These are phyloP conservation scores for Mytilinidion resinicola DNA, from an alignment of 495 filamentous ascomycete species.

Conservation along the genomic window DNA sequence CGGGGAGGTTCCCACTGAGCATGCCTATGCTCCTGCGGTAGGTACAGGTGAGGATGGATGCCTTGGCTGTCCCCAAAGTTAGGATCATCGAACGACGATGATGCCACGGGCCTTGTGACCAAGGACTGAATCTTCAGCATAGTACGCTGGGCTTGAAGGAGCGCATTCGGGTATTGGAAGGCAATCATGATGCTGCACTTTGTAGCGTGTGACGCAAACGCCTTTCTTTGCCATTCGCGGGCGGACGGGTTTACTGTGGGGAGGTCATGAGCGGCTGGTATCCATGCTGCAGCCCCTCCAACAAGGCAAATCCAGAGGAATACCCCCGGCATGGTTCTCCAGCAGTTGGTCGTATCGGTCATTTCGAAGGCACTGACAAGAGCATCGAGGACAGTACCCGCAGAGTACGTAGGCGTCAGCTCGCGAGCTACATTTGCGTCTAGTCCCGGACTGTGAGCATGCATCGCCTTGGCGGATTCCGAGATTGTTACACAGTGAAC, in stretches of 20 bases:
- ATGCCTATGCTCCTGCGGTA: too few relatives aligned
- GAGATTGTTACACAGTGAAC: slow-evolving; percentile 19
- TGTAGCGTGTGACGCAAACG: slow-evolving; percentile 18
- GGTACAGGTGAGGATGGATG: too few relatives aligned
- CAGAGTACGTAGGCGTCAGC: not conserved
- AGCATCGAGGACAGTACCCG: slow-evolving; percentile 9
- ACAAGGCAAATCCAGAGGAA: slow-evolving; percentile 21
- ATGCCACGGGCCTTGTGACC: not conserved
- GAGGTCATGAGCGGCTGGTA: not conserved
- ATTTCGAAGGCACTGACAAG: slow-evolving; percentile 16
- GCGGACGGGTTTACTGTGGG: not conserved
- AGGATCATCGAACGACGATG: too few relatives aligned
- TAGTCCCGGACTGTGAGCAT: slow-evolving; percentile 8
- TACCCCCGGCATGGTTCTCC: slow-evolving; percentile 20
- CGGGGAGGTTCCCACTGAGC: too few relatives aligned
- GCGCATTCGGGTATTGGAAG: slow-evolving; percentile 13
- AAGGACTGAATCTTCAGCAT: slow-evolving; percentile 25
- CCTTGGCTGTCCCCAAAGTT: too few relatives aligned
- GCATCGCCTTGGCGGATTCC: slow-evolving; percentile 16
- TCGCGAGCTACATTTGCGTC: not conserved
- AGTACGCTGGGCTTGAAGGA: slow-evolving; percentile 17
- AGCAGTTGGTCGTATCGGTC: slow-evolving; percentile 13
- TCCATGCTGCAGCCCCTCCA: slow-evolving; percentile 12
- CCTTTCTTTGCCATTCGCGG: slow-evolving; percentile 16
- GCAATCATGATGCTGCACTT: slow-evolving; percentile 3